Percentiles rank a stretch among this genome's conserved stretches.
phyloP scores from a whole-genome alignment of 768 basidiomycete genomes.

The Vararia minispora region DNA sequence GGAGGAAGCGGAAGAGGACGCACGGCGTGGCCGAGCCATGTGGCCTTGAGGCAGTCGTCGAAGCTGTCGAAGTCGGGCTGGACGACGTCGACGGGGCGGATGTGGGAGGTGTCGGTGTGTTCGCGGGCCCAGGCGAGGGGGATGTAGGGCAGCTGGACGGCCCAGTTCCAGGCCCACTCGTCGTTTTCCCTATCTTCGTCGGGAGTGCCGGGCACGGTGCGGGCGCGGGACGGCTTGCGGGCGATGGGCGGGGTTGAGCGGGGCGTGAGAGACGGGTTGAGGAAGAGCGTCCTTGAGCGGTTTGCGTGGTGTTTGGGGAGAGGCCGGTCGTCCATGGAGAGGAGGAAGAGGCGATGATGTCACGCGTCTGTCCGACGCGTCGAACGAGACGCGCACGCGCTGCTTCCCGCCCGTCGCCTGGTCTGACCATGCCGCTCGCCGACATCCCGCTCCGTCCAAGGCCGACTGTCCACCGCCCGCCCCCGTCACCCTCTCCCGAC shows the following conservation, averaged over 20 bases:
- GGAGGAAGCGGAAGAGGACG: constrained; percentile 7
- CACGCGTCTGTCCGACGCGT: no score
- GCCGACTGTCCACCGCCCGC: no score
- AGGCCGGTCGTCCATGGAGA: no score
- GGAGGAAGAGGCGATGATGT: no score
- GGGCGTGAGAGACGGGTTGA: constrained; percentile 11
- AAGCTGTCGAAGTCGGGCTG: constrained; percentile 17
- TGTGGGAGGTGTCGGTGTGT: constrained; percentile 6
- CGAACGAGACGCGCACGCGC: no score
- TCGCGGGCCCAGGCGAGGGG: constrained; percentile 14
- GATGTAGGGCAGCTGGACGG: constrained; percentile 8
- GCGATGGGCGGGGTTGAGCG: background rate
- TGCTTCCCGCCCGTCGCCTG: no score
- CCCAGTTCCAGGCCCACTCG: no score
- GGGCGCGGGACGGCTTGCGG: background rate
- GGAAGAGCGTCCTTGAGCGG: constrained; percentile 9
- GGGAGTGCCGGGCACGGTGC: constrained; percentile 8
- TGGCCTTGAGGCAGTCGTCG: constrained; percentile 15
- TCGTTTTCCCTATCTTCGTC: no score
- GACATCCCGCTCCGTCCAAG: no score
- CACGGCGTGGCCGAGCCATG: constrained; percentile 30
- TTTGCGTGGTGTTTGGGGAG: constrained; percentile 14
- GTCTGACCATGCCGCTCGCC: no score
- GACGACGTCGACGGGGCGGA: constrained; percentile 16
- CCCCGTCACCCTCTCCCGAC: no score